Evolutionary conservation across 345 rosid species (phyloP).

Genomic region (Brassica napus): DNA sequence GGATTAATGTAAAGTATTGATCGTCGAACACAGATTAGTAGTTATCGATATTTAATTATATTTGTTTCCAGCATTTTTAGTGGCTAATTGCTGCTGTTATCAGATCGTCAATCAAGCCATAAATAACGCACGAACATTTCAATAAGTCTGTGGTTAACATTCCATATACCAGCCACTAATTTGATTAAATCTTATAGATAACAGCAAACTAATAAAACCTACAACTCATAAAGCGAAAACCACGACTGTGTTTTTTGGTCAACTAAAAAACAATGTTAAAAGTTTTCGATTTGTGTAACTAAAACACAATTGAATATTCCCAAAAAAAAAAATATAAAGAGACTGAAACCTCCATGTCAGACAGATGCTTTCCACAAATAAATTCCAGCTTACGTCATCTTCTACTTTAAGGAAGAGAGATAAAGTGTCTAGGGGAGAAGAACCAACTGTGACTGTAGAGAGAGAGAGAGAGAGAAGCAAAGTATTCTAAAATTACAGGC

Average conservation of each 20-base stretch:
- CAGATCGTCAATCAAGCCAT: slow-evolving; percentile 4
- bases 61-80: background rate
- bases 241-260: slow-evolving; percentile 18
- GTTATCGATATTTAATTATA: background rate
- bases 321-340: background rate
- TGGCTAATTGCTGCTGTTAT: background rate
- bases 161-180: background rate
- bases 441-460: slow-evolving; percentile 24
- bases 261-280: slow-evolving; percentile 14
- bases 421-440: slow-evolving; percentile 40
- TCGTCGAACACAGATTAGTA: background rate
- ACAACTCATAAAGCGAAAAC: slow-evolving; percentile 18
- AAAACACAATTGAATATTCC: slow-evolving; percentile 23
- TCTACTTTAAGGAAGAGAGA: slow-evolving; percentile 2
- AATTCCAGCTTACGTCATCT: slow-evolving; percentile 15
- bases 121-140: background rate
- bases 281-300: slow-evolving; percentile 6
- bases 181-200: background rate
- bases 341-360: background rate
- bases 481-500: slow-evolving; percentile 5
- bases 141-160: background rate
- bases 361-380: slow-evolving; percentile 25
- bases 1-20: background rate
- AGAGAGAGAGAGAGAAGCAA: slow-evolving; percentile 5
- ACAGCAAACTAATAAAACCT: slow-evolving; percentile 13